Evolutionary conservation across 331 rosid species (phyloP), one percentile per base, ranked within the genome.

Genomic region (Pyracantha coccinea): DNA sequence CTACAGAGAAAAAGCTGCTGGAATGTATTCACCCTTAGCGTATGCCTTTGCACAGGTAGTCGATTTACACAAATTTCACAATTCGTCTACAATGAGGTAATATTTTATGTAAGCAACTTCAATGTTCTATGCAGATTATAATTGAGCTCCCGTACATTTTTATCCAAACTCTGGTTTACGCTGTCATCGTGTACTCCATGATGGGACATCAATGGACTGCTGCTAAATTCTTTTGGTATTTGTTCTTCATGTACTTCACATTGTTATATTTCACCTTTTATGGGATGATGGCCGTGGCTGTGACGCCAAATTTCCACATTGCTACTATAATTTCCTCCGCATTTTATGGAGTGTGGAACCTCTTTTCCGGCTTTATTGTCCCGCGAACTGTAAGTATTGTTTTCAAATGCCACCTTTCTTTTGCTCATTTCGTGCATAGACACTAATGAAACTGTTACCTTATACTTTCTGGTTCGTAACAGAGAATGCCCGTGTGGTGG

Each of bases 21-120:
- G 98, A 50, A 92, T 92, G 98, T 92, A 90, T 77, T 87, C 98
- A 44, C 85, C 86, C 28, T 80, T 92, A 50, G 85, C 97, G 23
- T 92, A 92, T 74, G 88, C 98, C 59, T 82, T 86, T 73, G 80
- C 91, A 16, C 78, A 57, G 81, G 88, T 89, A 57, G 12, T 57
- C 28, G 5, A 57, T 57, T 9, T 57, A 21, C 63, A 20, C 15
- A 21, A 57, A 5, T 57, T 8, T 57, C 28, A 21, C 11, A 11
- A 4, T 9, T 21, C 28, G 5, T 21, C 63, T 21, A 57, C 12
- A 57, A 57, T 4, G 63, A 57, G 63, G 7, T 20, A 21, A 57
- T 57, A 57, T 57, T 20, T 20, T 25, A 19, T 24, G 33, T 28
- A 44, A 44, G 35, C 8, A 14, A 66, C 32, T 12, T 66, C 66